Conservation (phyloP, 441 rosid species). For the Gossypium trilobum region DNA sequence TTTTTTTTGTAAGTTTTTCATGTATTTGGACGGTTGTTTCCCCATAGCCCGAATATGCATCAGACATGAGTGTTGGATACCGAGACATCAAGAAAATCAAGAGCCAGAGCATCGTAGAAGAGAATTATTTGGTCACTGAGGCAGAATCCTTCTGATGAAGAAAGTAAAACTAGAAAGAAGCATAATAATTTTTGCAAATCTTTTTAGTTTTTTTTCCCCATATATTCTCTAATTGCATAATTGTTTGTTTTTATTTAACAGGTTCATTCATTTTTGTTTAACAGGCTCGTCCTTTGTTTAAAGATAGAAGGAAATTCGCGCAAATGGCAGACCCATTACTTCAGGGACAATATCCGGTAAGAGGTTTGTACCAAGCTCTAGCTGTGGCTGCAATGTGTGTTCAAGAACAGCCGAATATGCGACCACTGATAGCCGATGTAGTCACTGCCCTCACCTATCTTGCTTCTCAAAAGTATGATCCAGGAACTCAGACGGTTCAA, state of each 20-base stretch:
- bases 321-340: slow-evolving; percentile 86
- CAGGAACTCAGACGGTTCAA: slow-evolving; percentile 31
- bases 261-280: slow-evolving; percentile 23
- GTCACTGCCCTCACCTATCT: slow-evolving; percentile 77
- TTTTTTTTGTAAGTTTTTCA: background rate
- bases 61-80: background rate
- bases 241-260: slow-evolving; percentile 20
- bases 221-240: background rate
- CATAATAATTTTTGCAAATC: background rate
- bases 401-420: slow-evolving; percentile 85
- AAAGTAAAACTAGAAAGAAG: background rate
- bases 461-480: slow-evolving; percentile 55
- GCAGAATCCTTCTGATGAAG: background rate
- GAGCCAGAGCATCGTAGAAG: background rate
- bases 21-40: background rate
- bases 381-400: slow-evolving; percentile 97
- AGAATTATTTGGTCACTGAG: background rate
- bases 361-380: slow-evolving; percentile 88
- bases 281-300: slow-evolving; percentile 87
- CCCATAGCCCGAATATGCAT: background rate
- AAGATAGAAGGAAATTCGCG: slow-evolving; percentile 70
- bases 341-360: slow-evolving; percentile 75
- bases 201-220: background rate
- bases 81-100: background rate
- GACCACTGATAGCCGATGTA: slow-evolving; percentile 81